These are phyloP conservation scores for Penicillium canescens DNA, from an alignment of 495 filamentous ascomycete species.

Conservation along the genomic window DNA sequence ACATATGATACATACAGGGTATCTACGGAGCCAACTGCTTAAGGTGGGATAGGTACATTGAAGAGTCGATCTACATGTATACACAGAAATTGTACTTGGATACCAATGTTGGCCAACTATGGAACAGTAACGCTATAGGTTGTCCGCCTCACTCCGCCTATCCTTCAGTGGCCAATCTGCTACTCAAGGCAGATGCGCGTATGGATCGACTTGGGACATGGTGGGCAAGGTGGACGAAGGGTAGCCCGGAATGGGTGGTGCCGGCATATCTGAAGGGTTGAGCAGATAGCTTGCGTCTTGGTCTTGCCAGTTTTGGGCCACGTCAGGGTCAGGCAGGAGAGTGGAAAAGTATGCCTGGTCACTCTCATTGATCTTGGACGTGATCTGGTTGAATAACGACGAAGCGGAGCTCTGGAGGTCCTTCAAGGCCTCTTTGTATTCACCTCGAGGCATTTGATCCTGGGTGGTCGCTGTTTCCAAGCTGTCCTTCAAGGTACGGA, in stretches of 20 bases:
- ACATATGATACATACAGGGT: too few relatives aligned
- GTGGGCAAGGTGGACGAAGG: not conserved
- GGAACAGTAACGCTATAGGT: not conserved
- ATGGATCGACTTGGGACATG: not conserved
- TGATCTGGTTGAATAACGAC: not conserved
- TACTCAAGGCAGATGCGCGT: not conserved
- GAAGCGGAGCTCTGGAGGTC: not conserved
- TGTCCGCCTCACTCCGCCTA: not conserved
- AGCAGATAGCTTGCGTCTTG: conserved; percentile 1
- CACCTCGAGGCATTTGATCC: not conserved
- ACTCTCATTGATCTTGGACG: not conserved
- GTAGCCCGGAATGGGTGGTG: conserved; percentile 3
- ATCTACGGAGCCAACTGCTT: too few relatives aligned
- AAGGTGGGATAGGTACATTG: not conserved
- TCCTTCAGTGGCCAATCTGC: too few relatives aligned
- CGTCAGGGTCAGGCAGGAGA: not conserved
- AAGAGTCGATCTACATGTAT: not conserved
- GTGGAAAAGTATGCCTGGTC: conserved; percentile 6
- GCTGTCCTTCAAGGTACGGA: not conserved
- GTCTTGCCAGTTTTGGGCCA: not conserved
- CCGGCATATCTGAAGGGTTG: not conserved
- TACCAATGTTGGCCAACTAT: not conserved
- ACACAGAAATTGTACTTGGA: not conserved
- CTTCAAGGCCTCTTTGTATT: conserved; percentile 1
- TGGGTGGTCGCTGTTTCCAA: not conserved